Evolutionary conservation across 73 alveolate genomes (phyloP).

Genomic region (Paramecium caudatum): DNA sequence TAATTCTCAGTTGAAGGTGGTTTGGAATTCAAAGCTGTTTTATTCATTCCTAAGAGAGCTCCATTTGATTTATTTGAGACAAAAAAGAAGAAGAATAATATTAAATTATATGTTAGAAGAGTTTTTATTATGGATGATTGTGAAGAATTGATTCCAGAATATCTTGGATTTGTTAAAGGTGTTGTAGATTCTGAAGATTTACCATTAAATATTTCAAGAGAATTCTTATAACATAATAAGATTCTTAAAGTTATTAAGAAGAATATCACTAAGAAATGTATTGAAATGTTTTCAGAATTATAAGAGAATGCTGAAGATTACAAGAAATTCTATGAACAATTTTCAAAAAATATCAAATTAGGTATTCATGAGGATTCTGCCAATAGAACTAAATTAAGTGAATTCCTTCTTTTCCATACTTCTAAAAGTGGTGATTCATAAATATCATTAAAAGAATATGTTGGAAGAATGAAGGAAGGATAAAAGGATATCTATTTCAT

Average conservation of each 20-base stretch:
- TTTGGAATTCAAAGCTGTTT: conserved; percentile 99
- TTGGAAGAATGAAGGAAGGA: conserved; percentile 98
- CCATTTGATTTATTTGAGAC: conserved; percentile 99
- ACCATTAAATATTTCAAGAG: conserved; percentile 99
- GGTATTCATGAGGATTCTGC: conserved; percentile 99
- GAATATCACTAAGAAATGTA: conserved; percentile 99
- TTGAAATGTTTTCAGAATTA: conserved; percentile 98
- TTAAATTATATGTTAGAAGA: conserved; percentile 98
- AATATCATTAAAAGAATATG: conserved; percentile 97
- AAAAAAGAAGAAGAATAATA: conserved; percentile 98
- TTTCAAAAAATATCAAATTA: conserved; percentile 98
- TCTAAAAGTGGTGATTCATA: conserved; percentile 98
- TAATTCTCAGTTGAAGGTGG: conserved; percentile 99
- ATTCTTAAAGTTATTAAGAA: conserved; percentile 99
- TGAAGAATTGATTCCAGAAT: conserved; percentile 99
- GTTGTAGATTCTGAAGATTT: conserved; percentile 99
- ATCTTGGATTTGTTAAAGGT: conserved; percentile 98
- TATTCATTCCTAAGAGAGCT: conserved; percentile 99
- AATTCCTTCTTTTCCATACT: conserved; percentile 97
- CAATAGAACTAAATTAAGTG: conserved; percentile 98
- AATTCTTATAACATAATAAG: conserved; percentile 99
- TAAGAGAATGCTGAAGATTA: conserved; percentile 99
- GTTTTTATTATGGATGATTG: conserved; percentile 99
- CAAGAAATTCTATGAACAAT: conserved; percentile 99
- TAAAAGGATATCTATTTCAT: conserved; percentile 99